These are phyloP conservation scores for Candida sp. DNA, from an alignment of 1,139 yeast genomes.

Conservation along the genomic window DNA sequence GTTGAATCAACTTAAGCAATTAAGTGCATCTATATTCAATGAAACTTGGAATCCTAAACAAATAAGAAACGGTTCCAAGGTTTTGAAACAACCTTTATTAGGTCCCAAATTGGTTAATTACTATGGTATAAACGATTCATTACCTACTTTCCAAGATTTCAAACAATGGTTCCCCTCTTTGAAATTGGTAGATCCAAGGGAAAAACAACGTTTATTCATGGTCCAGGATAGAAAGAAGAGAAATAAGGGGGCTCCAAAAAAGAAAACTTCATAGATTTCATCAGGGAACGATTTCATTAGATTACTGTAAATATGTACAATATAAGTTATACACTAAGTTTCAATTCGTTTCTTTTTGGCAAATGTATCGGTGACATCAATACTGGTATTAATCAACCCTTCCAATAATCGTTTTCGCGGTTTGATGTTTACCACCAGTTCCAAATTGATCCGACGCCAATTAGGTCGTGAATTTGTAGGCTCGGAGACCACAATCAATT, in stretches of 20 bases:
- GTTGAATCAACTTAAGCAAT: slow-evolving; percentile 24
- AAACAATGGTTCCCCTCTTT: slow-evolving; percentile 56
- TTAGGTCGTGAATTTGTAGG: neutral
- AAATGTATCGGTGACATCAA: slow-evolving; percentile 32
- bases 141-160: slow-evolving; percentile 62
- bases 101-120: slow-evolving; percentile 74
- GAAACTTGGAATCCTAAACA: slow-evolving; percentile 58
- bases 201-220: slow-evolving; percentile 64
- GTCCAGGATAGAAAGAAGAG: slow-evolving; percentile 73
- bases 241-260: slow-evolving; percentile 92
- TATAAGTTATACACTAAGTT: slow-evolving; percentile 2
- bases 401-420: slow-evolving; percentile 1
- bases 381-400: slow-evolving; percentile 10
- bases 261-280: slow-evolving; percentile 32
- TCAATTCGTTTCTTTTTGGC: slow-evolving; percentile 14
- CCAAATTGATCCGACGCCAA: slow-evolving; percentile 1
- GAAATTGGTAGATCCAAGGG: slow-evolving; percentile 68
- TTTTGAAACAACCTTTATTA: slow-evolving; percentile 66
- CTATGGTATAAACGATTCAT: slow-evolving; percentile 68
- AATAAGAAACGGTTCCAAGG: slow-evolving; percentile 73
- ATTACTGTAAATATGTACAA: neutral
- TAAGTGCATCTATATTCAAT: slow-evolving; percentile 31
- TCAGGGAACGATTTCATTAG: too few relatives aligned
- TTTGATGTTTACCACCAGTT: slow-evolving; percentile 2
- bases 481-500: neutral